These are phyloP conservation scores for Aureobasidium subglaciale DNA, from an alignment of 2,329 filamentous ascomycete species.

Conservation along the genomic window DNA sequence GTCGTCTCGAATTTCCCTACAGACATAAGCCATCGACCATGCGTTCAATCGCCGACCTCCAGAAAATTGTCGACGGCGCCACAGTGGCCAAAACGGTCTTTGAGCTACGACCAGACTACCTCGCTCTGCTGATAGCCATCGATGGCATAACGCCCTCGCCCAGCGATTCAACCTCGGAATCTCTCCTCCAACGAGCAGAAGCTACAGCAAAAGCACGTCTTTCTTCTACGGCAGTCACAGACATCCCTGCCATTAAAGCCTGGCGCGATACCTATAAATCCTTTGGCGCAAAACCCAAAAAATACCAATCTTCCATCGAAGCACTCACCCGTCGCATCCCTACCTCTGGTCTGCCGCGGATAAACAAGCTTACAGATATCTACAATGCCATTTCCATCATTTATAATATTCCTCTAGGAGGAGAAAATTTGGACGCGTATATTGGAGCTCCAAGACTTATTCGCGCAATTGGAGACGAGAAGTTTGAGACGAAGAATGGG, in stretches of 20 bases:
- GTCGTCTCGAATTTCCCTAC: no score
- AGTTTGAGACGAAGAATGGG: constrained; percentile 27
- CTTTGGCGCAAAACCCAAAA: constrained; percentile 35
- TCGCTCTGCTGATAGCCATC: constrained; percentile 30
- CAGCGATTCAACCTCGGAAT: constrained; percentile 28
- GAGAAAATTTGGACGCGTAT: neutral
- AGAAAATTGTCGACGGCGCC: neutral
- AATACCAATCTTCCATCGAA: constrained; percentile 33
- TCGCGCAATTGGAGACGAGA: constrained; percentile 28
- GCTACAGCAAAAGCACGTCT: constrained; percentile 15
- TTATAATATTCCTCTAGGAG: neutral
- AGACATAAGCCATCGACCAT: no score
- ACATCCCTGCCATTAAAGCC: constrained; percentile 31
- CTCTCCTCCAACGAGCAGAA: constrained; percentile 27
- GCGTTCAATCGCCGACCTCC: neutral
- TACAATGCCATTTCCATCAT: neutral
- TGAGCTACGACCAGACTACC: constrained; percentile 32
- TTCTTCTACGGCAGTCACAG: constrained; percentile 21
- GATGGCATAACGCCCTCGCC: constrained; percentile 28
- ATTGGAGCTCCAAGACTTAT: neutral
- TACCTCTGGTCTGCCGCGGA: constrained; percentile 29
- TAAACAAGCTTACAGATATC: constrained; percentile 25
- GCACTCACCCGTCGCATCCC: constrained; percentile 27
- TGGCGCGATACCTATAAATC: constrained; percentile 35
- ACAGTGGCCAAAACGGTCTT: constrained; percentile 19